phyloP scores from a whole-genome alignment of 768 basidiomycete species.

The Cystobasidiopsis lactophilus region DNA sequence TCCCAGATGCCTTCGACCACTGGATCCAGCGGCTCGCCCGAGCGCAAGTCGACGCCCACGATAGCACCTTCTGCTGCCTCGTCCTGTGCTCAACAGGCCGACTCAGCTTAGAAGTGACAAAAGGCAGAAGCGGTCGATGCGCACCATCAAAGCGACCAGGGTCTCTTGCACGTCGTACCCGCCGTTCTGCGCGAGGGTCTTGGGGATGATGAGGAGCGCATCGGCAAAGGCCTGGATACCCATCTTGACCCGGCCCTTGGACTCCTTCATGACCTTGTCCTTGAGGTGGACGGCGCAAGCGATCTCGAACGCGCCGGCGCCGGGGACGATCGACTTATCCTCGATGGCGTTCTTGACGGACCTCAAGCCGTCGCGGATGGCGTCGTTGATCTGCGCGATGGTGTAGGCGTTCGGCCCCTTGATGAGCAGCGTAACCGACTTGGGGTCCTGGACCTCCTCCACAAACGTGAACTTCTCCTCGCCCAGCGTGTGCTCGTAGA shows the following conservation, averaged over 20 bases:
- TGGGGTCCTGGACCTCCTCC: conserved; percentile 86
- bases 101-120: not conserved
- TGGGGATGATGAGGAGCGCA: conserved; percentile 78
- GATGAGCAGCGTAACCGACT: conserved; percentile 83
- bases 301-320: conserved; percentile 95
- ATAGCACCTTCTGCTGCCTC: conserved; percentile 82
- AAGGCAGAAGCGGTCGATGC: conserved; percentile 27
- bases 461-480: conserved; percentile 98
- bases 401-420: conserved; percentile 96
- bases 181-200: conserved; percentile 85
- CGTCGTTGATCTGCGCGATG: conserved; percentile 88
- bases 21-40: conserved; percentile 91
- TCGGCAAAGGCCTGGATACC: conserved; percentile 95
- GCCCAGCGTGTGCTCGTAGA: conserved; percentile 95
- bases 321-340: conserved; percentile 67
- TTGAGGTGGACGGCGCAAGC: conserved; percentile 64
- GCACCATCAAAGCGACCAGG: conserved; percentile 74
- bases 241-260: conserved; percentile 88
- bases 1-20: conserved; percentile 95
- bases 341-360: conserved; percentile 93
- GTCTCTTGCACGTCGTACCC: conserved; percentile 93
- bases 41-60: conserved; percentile 75
- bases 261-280: conserved; percentile 56
- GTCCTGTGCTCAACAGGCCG: conserved; percentile 41
- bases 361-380: conserved; percentile 86